These are phyloP conservation scores for Parachaetomium inaequale DNA, from an alignment of 495 filamentous ascomycete species.

Conservation along the genomic window DNA sequence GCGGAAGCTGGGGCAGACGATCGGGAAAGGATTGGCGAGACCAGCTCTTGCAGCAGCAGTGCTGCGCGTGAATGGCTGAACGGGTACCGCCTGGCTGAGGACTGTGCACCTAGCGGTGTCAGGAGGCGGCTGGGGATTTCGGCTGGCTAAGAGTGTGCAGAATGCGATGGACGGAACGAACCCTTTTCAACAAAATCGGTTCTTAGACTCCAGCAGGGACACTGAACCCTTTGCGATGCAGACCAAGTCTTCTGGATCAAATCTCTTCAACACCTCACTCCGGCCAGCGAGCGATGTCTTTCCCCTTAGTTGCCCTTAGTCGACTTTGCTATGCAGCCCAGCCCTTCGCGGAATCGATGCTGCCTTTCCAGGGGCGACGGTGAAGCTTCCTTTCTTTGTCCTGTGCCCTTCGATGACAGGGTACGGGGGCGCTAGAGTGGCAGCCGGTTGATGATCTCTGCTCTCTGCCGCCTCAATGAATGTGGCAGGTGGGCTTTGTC, in stretches of 20 bases:
- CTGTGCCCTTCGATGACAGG: conserved; percentile 12
- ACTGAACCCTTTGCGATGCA: neutral
- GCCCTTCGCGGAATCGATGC: conserved; percentile 11
- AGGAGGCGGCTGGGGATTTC: conserved; percentile 16
- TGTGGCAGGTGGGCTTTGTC: conserved; percentile 31
- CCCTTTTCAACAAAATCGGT: conserved; percentile 23
- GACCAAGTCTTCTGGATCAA: conserved; percentile 6
- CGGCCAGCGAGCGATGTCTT: conserved; percentile 5
- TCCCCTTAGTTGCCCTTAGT: conserved; percentile 1
- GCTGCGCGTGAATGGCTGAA: conserved; percentile 12
- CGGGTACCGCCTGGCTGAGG: conserved; percentile 12
- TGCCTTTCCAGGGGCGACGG: conserved; percentile 14
- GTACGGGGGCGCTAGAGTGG: conserved; percentile 15
- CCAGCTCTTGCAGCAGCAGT: conserved; percentile 15
- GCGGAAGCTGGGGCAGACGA: neutral
- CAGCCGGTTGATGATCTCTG: conserved; percentile 18
- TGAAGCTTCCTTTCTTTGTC: conserved; percentile 22
- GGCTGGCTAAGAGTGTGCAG: conserved; percentile 15
- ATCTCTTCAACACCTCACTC: conserved; percentile 7
- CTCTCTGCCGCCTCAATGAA: conserved; percentile 26
- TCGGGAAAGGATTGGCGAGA: conserved; percentile 10
- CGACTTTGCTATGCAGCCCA: conserved; percentile 10
- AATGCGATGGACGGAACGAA: conserved; percentile 14
- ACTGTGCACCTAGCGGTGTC: conserved; percentile 25
- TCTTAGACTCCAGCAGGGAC: conserved; percentile 9